Evolutionary conservation across 2,329 filamentous ascomycete species (phyloP).

Genomic region (Knoxdaviesia capensis): DNA sequence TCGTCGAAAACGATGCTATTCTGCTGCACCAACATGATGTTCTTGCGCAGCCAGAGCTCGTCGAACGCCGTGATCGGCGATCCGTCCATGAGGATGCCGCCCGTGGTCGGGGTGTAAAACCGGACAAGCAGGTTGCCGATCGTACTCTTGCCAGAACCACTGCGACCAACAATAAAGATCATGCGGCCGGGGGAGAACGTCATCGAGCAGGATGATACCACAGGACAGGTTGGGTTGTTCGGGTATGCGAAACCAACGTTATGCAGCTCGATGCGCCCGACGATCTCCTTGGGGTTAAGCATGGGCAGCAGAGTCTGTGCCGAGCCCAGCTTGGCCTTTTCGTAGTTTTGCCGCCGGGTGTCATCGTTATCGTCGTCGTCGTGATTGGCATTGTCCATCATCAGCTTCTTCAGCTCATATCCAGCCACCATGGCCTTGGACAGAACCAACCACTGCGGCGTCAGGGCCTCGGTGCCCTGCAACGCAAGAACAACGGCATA

Average conservation of each 20-base stretch:
- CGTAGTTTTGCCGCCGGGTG: no score
- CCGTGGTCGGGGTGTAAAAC: slow-evolving; percentile 49
- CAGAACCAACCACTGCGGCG: slow-evolving; percentile 59
- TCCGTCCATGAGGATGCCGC: slow-evolving; percentile 50
- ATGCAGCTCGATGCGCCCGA: no score
- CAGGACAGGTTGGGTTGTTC: slow-evolving; percentile 36
- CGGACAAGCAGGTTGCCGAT: slow-evolving; percentile 59
- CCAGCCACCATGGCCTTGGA: slow-evolving; percentile 64
- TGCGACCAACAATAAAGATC: slow-evolving; percentile 67
- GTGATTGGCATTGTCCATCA: slow-evolving; percentile 8
- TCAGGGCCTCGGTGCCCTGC: slow-evolving; percentile 50
- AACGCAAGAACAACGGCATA: slow-evolving; percentile 63
- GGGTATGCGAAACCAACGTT: slow-evolving; percentile 50
- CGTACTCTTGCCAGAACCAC: slow-evolving; percentile 86
- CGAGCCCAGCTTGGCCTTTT: no score
- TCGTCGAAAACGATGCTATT: slow-evolving; percentile 69
- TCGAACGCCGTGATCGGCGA: slow-evolving; percentile 40
- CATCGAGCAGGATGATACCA: slow-evolving; percentile 42
- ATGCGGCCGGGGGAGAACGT: slow-evolving; percentile 52
- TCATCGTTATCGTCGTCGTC: no score
- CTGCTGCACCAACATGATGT: slow-evolving; percentile 69
- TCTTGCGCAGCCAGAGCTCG: slow-evolving; percentile 51
- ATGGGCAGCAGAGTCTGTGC: no score
- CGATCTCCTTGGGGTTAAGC: no score
- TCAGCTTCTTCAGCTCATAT: slow-evolving; percentile 15